Conservation (phyloP, 2,329 filamentous ascomycete genomes). For the Mycocentrospora acerina region DNA sequence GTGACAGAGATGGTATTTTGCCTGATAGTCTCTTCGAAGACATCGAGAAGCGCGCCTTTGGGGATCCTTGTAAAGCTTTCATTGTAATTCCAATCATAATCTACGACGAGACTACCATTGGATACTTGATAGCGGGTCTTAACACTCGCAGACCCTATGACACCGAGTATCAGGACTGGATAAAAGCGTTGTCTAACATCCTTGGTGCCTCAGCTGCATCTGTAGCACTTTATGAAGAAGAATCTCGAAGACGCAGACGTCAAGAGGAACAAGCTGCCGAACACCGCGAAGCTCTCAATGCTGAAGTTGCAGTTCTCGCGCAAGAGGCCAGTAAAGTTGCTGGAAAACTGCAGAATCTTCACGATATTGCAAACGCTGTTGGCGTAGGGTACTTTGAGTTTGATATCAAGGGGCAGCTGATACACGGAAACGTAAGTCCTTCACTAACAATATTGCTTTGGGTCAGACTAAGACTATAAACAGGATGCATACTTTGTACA, state of each 20-base stretch:
- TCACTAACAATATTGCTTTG: too few relatives aligned
- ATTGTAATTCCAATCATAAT: slow-evolving; percentile 9
- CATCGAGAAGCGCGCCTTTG: slow-evolving; percentile 11
- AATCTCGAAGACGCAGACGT: slow-evolving; percentile 9
- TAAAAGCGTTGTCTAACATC: slow-evolving; percentile 14
- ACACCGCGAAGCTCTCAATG: slow-evolving; percentile 14
- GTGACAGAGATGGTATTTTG: slow-evolving; percentile 4
- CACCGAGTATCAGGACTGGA: slow-evolving; percentile 18
- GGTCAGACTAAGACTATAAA: too few relatives aligned
- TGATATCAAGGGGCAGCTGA: slow-evolving; percentile 6
- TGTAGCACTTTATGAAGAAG: slow-evolving; percentile 17
- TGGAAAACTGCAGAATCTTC: slow-evolving; percentile 10
- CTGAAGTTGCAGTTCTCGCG: slow-evolving; percentile 11
- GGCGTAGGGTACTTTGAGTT: slow-evolving; percentile 16
- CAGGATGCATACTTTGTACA: slow-evolving; percentile 11
- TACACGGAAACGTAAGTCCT: slow-evolving; percentile 15
- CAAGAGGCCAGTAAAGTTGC: slow-evolving; percentile 8
- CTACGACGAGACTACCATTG: slow-evolving; percentile 5
- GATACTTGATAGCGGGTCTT: slow-evolving; percentile 9
- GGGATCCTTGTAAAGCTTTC: slow-evolving; percentile 7
- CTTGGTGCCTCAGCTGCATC: slow-evolving; percentile 17
- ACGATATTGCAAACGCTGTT: slow-evolving; percentile 10
- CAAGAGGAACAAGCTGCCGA: slow-evolving; percentile 16
- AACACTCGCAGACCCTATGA: slow-evolving; percentile 21
- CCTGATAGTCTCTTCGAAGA: slow-evolving; percentile 8